These are phyloP conservation scores for Diutina pseudorugosa DNA, from an alignment of 1,139 yeast species.

Conservation along the genomic window DNA sequence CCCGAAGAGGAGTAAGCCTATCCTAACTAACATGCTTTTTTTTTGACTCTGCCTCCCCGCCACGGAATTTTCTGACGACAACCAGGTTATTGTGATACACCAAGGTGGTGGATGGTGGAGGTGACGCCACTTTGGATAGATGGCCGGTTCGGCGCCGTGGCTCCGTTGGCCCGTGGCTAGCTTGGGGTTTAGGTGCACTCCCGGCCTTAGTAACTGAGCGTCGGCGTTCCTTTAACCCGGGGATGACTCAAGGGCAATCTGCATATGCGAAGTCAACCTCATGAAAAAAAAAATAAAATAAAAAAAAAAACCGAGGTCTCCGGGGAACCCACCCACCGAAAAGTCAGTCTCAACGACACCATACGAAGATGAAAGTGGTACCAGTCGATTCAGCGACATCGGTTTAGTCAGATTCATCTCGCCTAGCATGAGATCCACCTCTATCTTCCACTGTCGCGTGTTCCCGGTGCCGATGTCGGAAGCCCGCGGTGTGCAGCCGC, in stretches of 20 bases:
- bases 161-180: background rate
- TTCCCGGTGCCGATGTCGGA: constrained; percentile 3
- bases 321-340: background rate
- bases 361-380: too few relatives aligned
- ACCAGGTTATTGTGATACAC: too few relatives aligned
- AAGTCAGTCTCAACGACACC: too few relatives aligned
- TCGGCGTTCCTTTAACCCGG: background rate
- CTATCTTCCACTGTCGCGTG: too few relatives aligned
- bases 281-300: too few relatives aligned
- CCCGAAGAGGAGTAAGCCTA: too few relatives aligned
- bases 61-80: too few relatives aligned
- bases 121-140: too few relatives aligned
- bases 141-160: background rate
- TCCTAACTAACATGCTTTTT: too few relatives aligned
- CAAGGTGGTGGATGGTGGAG: too few relatives aligned
- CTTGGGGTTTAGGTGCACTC: background rate
- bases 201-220: background rate
- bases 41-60: too few relatives aligned
- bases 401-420: background rate
- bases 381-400: background rate
- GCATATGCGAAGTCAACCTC: background rate
- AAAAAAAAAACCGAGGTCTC: background rate
- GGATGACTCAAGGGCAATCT: background rate
- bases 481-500: background rate
- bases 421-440: too few relatives aligned